Percentiles rank a stretch among this genome's conserved stretches.
phyloP scores from a whole-genome alignment of 2,329 filamentous ascomycete species.

The Stemphylium lycopersici region DNA sequence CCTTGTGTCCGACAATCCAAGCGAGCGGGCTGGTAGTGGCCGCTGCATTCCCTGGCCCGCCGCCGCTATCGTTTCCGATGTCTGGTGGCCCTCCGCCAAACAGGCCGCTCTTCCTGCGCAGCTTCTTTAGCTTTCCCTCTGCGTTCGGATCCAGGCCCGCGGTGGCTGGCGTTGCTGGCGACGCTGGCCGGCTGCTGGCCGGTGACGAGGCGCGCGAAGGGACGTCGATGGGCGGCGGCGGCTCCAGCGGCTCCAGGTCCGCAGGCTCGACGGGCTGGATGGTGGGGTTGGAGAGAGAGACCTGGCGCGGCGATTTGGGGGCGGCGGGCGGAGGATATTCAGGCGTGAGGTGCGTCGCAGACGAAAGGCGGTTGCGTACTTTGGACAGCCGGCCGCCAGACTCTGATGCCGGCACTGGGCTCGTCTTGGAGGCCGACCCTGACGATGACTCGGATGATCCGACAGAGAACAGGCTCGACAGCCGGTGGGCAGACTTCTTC shows the following conservation, averaged over 20 bases:
- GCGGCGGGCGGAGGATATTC: conserved; percentile 38
- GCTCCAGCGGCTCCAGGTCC: conserved; percentile 35
- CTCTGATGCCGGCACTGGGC: conserved; percentile 35
- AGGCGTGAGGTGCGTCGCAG: conserved; percentile 38
- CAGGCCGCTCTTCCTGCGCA: conserved; percentile 44
- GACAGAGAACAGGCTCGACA: conserved; percentile 44
- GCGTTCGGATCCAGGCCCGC: conserved; percentile 21
- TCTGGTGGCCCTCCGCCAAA: conserved; percentile 33
- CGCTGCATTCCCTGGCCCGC: conserved; percentile 9
- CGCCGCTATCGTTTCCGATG: conserved; percentile 29
- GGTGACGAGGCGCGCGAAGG: conserved; percentile 39
- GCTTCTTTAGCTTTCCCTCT: conserved; percentile 39
- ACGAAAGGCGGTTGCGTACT: conserved; percentile 42
- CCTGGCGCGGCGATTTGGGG: conserved; percentile 18
- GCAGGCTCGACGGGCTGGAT: conserved; percentile 36
- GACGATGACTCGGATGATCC: conserved; percentile 27
- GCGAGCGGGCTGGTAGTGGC: conserved; percentile 48
- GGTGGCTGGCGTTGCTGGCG: conserved; percentile 18
- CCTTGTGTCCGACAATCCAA: conserved; percentile 65
- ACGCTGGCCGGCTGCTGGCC: conserved; percentile 32
- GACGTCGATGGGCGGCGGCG: conserved; percentile 34
- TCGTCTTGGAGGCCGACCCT: conserved; percentile 18
- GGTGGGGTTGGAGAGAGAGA: conserved; percentile 28
- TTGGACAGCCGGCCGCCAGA: conserved; percentile 38
- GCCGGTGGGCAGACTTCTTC: conserved; percentile 41